phyloP scores from a whole-genome alignment of 148 eudicot genomes.

The Rhododendron williamsianum region DNA sequence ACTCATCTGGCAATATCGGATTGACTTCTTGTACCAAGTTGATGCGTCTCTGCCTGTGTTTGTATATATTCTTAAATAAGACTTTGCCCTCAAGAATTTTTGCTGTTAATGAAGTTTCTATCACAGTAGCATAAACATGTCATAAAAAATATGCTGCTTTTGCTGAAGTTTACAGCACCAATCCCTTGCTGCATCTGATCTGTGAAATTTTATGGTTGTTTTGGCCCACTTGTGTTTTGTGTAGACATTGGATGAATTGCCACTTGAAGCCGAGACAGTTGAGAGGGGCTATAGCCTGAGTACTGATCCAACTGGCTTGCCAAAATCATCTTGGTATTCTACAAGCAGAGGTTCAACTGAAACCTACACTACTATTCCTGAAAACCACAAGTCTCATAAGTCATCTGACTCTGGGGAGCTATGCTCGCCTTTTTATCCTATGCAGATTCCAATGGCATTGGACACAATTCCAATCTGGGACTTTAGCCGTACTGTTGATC shows the following conservation, averaged over 20 bases:
- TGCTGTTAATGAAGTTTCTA: not conserved
- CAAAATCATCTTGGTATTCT: slow-evolving; percentile 57
- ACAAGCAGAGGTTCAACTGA: slow-evolving; percentile 50
- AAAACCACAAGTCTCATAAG: slow-evolving; percentile 52
- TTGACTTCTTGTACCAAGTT: not conserved
- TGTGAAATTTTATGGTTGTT: not conserved
- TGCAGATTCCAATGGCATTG: slow-evolving; percentile 58
- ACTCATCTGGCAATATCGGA: not conserved
- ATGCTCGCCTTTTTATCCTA: slow-evolving; percentile 42
- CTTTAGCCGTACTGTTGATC: slow-evolving; percentile 46
- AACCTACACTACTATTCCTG: slow-evolving; percentile 55
- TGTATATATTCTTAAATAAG: not conserved
- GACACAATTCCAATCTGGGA: slow-evolving; percentile 32
- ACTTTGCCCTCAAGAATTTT: not conserved
- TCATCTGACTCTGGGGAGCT: slow-evolving; percentile 64
- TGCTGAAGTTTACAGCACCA: not conserved
- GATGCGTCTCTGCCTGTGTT: not conserved
- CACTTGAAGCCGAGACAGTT: slow-evolving; percentile 76
- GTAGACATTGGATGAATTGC: slow-evolving; percentile 85
- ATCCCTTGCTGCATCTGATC: not conserved
- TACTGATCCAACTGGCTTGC: slow-evolving; percentile 75
- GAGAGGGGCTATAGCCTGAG: slow-evolving; percentile 80
- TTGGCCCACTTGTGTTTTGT: not conserved
- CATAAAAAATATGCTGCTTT: not conserved
- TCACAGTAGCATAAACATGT: not conserved